Percentiles rank a stretch among this genome's conserved stretches.
Evolutionary conservation across 129 eudicot species (phyloP).

Genomic region (Tanacetum coccineum): DNA sequence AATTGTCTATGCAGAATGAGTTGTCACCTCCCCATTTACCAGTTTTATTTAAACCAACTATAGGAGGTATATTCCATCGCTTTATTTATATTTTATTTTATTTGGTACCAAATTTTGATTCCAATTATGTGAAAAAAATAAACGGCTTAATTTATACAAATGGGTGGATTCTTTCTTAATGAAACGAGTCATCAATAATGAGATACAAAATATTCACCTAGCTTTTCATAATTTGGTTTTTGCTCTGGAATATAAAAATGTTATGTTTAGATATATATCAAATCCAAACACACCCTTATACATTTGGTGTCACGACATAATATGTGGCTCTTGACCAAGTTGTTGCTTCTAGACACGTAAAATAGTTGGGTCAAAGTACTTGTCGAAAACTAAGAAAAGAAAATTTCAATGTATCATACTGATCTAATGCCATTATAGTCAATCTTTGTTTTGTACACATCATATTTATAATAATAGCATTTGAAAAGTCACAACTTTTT

Average conservation of each 20-base stretch:
- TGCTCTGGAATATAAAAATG: background rate
- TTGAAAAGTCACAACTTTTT: background rate
- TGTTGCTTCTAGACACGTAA: constrained; percentile 8
- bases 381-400: constrained; percentile 13
- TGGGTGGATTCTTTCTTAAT: too few relatives aligned
- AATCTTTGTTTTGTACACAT: background rate
- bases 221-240: background rate
- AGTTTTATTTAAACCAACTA: too few relatives aligned
- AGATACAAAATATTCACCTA: background rate
- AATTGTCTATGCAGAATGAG: too few relatives aligned
- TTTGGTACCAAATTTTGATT: too few relatives aligned
- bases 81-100: too few relatives aligned
- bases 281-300: background rate
- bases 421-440: background rate
- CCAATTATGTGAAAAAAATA: too few relatives aligned
- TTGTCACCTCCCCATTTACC: too few relatives aligned
- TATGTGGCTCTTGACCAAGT: constrained; percentile 25
- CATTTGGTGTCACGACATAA: constrained; percentile 7
- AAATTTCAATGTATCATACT: constrained; percentile 1
- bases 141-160: too few relatives aligned
- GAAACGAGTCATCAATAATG: too few relatives aligned
- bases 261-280: background rate
- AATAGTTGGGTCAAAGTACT: constrained; percentile 6
- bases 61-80: too few relatives aligned
- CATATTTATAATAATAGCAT: background rate